Base-by-base conservation (phyloP, 2,329 filamentous ascomycete genomes). In the Arthroderma uncinatum region DNA sequence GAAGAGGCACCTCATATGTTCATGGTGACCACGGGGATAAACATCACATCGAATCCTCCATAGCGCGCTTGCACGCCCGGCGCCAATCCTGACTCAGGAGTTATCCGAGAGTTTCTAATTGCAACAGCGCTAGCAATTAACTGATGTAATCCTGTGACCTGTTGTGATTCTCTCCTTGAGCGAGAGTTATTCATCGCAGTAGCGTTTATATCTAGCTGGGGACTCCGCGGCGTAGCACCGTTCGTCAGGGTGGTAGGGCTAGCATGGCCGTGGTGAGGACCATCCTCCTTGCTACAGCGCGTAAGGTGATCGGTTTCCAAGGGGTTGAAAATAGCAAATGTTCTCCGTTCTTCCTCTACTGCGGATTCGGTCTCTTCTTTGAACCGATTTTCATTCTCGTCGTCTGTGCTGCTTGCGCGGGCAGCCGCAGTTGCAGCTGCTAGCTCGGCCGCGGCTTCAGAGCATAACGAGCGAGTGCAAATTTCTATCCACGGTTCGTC, bases 401-500 rank as follows among this genome's bases (percentile, higher is more conserved):
- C 58, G 33, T 63, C 61, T 60, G 12, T 57, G 57, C 5, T 62
- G 52, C 30, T 34, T 4, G 53, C 23, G 4, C 23, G 34, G 14
- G 37, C 36, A 12, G 25, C 37, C 12, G 34, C 21, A 4, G 34
- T 40, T 9, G 53, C 34, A 5, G 53, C n/a, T 4, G n/a, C 19
- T 44, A 53, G 50, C 50, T 47, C 63, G 12, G 30, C 34, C 12
- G 50, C 28, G 10, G 50, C 65, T 30, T 67, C 21, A 12, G 36
- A 48, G 6, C 44, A 48, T 9, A 48, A 14, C 6, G 44, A 30
- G 23, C 44, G 44, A 5, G 44, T 48, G 12, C 52, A 68, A 9
- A 68, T 62, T 21, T 65, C 59, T 54, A 70, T 68, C 64, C 68
- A 74, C 16, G 69, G 65, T 52, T 73, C 70, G 39, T 63, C 65